Evolutionary conservation across 139 green algal genomes (phyloP).

Genomic region (Ettlia oleoabundans): DNA sequence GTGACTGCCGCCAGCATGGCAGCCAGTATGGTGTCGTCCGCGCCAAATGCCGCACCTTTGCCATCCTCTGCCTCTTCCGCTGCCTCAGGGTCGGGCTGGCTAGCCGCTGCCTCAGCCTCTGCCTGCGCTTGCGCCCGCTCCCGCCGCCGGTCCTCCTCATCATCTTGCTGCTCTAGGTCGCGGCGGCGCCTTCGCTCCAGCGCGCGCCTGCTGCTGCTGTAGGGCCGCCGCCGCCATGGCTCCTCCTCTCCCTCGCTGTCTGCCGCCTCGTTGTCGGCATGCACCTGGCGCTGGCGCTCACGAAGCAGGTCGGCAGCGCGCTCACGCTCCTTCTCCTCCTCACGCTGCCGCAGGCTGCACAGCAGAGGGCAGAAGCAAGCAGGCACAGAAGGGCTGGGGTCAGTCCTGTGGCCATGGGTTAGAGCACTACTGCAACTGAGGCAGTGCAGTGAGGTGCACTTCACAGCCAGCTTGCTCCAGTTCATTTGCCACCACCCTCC

Average conservation of each 20-base stretch:
- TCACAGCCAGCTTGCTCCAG: no score
- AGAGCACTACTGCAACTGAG: no score
- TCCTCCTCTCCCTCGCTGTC: constrained; percentile 69
- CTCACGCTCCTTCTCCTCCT: constrained; percentile 50
- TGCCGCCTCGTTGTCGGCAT: constrained; percentile 58
- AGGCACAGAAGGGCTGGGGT: no score
- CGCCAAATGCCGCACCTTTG: constrained; percentile 40
- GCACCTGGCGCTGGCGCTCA: constrained; percentile 51
- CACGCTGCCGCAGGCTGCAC: constrained; percentile 52
- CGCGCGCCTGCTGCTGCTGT: constrained; percentile 52
- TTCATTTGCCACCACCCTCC: no score
- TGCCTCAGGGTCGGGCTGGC: not conserved
- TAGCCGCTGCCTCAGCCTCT: not conserved
- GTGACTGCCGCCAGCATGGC: constrained; percentile 65
- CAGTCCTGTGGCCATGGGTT: no score
- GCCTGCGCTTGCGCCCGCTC: constrained; percentile 44
- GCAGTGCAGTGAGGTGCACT: no score
- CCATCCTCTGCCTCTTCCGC: not conserved
- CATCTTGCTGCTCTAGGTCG: constrained; percentile 56
- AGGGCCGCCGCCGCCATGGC: constrained; percentile 56
- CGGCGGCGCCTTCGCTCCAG: constrained; percentile 59
- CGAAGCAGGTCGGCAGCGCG: constrained; percentile 41
- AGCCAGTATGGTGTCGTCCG: constrained; percentile 67
- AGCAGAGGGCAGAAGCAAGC: not conserved
- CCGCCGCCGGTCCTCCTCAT: constrained; percentile 42